Conservation (phyloP, 2,329 filamentous ascomycete species). For the Rhynchosporium agropyri region DNA sequence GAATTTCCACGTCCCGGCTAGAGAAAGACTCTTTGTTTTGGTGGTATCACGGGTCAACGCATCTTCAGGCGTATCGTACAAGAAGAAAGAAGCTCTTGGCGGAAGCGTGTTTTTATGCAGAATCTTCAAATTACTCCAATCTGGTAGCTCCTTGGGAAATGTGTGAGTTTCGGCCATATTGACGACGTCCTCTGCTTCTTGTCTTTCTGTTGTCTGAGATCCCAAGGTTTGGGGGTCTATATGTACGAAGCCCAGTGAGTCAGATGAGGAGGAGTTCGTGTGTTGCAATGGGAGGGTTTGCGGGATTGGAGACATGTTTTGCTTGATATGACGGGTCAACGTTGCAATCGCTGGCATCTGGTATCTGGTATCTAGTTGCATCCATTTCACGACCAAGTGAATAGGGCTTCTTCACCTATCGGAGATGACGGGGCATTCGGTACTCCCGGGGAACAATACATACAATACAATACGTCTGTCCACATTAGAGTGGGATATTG, state of each 20-base stretch:
- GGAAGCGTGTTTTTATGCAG: conserved; percentile 62
- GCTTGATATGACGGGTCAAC: background rate
- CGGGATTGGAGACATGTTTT: conserved; percentile 4
- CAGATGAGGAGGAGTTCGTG: background rate
- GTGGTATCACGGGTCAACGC: conserved; percentile 49
- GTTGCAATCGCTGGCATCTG: too few species aligned
- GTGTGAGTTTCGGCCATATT: conserved; percentile 32
- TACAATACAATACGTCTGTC: background rate
- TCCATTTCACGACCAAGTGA: background rate
- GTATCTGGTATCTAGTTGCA: background rate
- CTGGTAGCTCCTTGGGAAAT: conserved; percentile 47
- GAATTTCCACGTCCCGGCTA: conserved; percentile 41
- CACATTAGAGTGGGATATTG: background rate
- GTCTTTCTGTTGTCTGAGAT: background rate
- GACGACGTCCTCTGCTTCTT: background rate
- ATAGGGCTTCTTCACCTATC: conserved; percentile 1
- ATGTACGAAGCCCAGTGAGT: conserved; percentile 20
- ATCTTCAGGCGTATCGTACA: conserved; percentile 52
- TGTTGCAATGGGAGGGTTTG: conserved; percentile 1
- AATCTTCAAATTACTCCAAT: conserved; percentile 64
- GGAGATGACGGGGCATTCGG: conserved; percentile 11
- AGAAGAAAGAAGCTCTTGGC: conserved; percentile 58
- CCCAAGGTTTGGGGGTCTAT: background rate
- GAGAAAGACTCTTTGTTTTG: conserved; percentile 45
- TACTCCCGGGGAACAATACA: background rate